Evolutionary conservation across 108 stramenopile genomes (phyloP).

Genomic region (Cylindrotheca closterium): DNA sequence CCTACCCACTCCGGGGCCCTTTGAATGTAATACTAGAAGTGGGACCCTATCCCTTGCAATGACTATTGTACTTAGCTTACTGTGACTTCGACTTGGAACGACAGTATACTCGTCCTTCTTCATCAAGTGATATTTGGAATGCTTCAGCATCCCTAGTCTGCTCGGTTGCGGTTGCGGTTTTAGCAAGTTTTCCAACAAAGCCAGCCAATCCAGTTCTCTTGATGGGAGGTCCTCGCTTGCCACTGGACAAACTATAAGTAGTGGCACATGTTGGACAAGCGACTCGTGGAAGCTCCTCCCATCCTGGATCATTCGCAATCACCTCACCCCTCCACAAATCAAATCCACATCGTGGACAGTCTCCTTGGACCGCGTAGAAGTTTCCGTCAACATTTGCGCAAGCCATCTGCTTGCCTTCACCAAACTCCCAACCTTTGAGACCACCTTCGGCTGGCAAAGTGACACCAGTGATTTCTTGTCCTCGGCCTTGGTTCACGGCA

Average conservation of each 20-base stretch:
- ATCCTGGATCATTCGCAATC: conserved; percentile 56
- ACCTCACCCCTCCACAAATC: conserved; percentile 77
- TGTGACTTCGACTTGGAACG: no score
- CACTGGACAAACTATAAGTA: conserved; percentile 63
- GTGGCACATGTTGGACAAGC: conserved; percentile 83
- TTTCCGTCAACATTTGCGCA: conserved; percentile 71
- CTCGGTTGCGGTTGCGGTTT: conserved; percentile 65
- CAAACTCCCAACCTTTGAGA: conserved; percentile 86
- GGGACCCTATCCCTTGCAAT: no score
- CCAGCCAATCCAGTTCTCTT: conserved; percentile 73
- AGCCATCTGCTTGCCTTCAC: conserved; percentile 59
- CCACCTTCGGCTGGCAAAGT: conserved; percentile 65
- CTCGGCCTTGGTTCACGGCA: conserved; percentile 54
- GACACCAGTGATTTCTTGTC: conserved; percentile 88
- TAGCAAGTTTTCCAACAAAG: conserved; percentile 72
- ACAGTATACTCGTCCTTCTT: conserved; percentile 69
- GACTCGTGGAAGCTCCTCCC: conserved; percentile 61
- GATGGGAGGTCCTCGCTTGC: conserved; percentile 70
- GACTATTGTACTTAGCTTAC: no score
- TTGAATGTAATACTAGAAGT: no score
- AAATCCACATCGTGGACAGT: conserved; percentile 80
- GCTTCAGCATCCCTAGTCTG: conserved; percentile 51
- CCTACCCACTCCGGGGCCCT: no score
- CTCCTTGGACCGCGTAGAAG: conserved; percentile 63
- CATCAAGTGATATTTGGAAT: conserved; percentile 65